phyloP scores from a whole-genome alignment of 441 rosid genomes.

The Breynia disticha region DNA sequence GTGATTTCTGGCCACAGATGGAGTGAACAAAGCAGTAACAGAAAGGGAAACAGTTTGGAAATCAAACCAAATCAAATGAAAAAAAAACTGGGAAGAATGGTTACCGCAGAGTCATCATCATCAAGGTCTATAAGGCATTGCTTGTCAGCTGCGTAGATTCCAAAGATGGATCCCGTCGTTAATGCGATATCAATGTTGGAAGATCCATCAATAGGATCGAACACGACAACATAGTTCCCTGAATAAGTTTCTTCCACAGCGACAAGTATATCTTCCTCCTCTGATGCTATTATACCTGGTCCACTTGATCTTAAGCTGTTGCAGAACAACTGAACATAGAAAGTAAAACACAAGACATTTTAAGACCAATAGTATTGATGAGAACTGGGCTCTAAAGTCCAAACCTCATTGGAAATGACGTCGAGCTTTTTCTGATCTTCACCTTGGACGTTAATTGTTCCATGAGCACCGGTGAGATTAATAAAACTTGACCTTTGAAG shows the following conservation, averaged over 20 bases:
- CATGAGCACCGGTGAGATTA: slow-evolving; percentile 25
- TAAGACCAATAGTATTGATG: not conserved
- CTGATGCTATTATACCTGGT: slow-evolving; percentile 26
- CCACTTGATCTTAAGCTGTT: slow-evolving; percentile 27
- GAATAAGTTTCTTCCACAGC: slow-evolving; percentile 49
- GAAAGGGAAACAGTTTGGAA: not conserved
- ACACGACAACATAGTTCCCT: slow-evolving; percentile 81
- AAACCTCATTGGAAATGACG: slow-evolving; percentile 29
- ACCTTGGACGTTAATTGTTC: slow-evolving; percentile 29
- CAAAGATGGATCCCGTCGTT: slow-evolving; percentile 93
- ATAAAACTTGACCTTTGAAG: slow-evolving; percentile 26
- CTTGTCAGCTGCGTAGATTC: slow-evolving; percentile 80
- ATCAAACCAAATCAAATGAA: not conserved
- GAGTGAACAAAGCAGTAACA: too few relatives aligned
- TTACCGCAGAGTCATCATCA: slow-evolving; percentile 58
- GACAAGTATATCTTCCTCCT: slow-evolving; percentile 30
- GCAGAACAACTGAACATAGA: slow-evolving; percentile 24
- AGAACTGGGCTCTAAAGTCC: not conserved
- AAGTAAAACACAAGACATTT: not conserved
- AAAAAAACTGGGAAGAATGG: slow-evolving; percentile 8
- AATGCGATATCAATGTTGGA: slow-evolving; percentile 92
- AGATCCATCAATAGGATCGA: slow-evolving; percentile 94
- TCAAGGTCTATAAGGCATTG: slow-evolving; percentile 68
- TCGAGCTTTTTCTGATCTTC: slow-evolving; percentile 37
- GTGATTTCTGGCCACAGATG: slow-evolving; percentile 12